A percentile compares a stretch with the other conserved stretches of the same genome.
Evolutionary conservation across 2,329 filamentous ascomycete genomes (phyloP).

Genomic region (Claviceps arundinis): DNA sequence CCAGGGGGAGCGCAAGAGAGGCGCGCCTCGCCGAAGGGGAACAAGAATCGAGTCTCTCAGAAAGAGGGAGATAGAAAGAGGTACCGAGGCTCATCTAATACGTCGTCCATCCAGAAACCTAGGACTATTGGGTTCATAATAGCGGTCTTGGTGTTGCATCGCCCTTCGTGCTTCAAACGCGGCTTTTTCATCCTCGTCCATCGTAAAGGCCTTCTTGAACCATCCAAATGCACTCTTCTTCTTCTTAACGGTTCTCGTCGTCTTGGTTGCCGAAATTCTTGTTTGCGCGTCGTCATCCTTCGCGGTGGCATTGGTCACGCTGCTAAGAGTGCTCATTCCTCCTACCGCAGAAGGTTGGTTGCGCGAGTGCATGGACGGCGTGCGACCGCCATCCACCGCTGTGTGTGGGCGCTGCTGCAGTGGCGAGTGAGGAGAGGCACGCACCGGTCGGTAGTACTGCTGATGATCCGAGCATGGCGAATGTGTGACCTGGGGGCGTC

Average conservation of each 20-base stretch:
- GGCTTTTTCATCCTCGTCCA: slow-evolving; percentile 49
- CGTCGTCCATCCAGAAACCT: slow-evolving; percentile 44
- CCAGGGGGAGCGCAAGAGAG: too few species aligned
- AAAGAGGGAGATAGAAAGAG: background rate
- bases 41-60: background rate
- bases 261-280: slow-evolving; percentile 15
- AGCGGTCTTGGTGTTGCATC: slow-evolving; percentile 30
- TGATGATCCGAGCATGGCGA: slow-evolving; percentile 24
- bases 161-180: slow-evolving; percentile 44
- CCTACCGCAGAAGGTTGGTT: slow-evolving; percentile 41
- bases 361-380: slow-evolving; percentile 26
- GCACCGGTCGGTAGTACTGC: slow-evolving; percentile 48
- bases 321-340: slow-evolving; percentile 43
- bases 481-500: slow-evolving; percentile 13
- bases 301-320: slow-evolving; percentile 33
- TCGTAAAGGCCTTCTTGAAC: slow-evolving; percentile 53
- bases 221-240: slow-evolving; percentile 55
- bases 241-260: slow-evolving; percentile 40
- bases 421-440: slow-evolving; percentile 49
- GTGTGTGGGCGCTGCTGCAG: slow-evolving; percentile 47
- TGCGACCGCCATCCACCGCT: slow-evolving; percentile 22
- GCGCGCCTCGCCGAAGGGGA: background rate
- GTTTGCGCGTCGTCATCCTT: slow-evolving; percentile 24
- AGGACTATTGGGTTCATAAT: slow-evolving; percentile 37
- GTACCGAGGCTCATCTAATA: slow-evolving; percentile 15